phyloP scores from a whole-genome alignment of 2,329 filamentous ascomycete genomes.

The Fusarium chuoi region DNA sequence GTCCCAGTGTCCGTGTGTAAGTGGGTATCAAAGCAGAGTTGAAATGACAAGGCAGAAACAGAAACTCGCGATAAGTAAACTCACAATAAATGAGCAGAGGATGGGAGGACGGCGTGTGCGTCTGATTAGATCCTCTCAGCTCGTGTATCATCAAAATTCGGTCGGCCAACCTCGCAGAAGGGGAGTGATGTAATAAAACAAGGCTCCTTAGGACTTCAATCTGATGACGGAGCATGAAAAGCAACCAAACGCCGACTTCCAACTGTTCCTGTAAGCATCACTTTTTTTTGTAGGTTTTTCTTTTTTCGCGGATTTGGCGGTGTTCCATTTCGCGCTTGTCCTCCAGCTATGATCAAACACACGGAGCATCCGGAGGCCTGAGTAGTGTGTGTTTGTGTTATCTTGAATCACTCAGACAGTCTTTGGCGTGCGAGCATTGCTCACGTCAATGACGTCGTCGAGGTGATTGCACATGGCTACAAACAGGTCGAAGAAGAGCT shows the following conservation, averaged over 20 bases:
- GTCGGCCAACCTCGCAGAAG: slow-evolving; percentile 64
- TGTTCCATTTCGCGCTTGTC: slow-evolving; percentile 34
- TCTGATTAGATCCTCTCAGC: slow-evolving; percentile 53
- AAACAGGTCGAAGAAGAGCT: slow-evolving; percentile 98
- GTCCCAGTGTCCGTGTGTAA: slow-evolving; percentile 32
- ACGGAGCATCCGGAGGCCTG: slow-evolving; percentile 38
- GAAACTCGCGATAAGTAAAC: slow-evolving; percentile 20
- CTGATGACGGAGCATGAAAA: slow-evolving; percentile 60
- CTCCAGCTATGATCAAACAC: slow-evolving; percentile 39
- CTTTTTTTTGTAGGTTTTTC: slow-evolving; percentile 39
- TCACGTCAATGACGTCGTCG: slow-evolving; percentile 91
- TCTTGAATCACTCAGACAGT: slow-evolving; percentile 58
- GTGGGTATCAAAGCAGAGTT: slow-evolving; percentile 43
- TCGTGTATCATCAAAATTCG: slow-evolving; percentile 56
- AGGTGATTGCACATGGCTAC: slow-evolving; percentile 98
- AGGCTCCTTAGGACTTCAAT: slow-evolving; percentile 62
- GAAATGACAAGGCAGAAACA: slow-evolving; percentile 34
- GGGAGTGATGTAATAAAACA: slow-evolving; percentile 54
- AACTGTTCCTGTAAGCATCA: slow-evolving; percentile 36
- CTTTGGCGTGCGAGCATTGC: slow-evolving; percentile 71
- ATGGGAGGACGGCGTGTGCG: slow-evolving; percentile 36
- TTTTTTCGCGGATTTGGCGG: slow-evolving; percentile 39
- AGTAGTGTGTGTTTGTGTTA: slow-evolving; percentile 22
- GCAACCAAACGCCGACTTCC: slow-evolving; percentile 46
- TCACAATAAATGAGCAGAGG: slow-evolving; percentile 48